phyloP scores from a whole-genome alignment of 2,329 filamentous ascomycete genomes.

The Tothia fuscella region DNA sequence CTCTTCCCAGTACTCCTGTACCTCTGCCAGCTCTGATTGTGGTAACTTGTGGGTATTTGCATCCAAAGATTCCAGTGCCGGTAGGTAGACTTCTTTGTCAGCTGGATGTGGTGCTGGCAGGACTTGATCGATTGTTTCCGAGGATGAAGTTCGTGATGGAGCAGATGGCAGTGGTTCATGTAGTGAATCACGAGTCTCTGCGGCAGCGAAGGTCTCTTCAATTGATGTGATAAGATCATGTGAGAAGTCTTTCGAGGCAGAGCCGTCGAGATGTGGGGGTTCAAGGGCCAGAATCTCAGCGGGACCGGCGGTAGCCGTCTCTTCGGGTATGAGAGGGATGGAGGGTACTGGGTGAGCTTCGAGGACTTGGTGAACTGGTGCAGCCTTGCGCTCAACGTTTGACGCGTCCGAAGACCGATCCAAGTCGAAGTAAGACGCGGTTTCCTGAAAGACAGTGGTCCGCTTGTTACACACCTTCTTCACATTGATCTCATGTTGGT shows the following conservation, averaged over 20 bases:
- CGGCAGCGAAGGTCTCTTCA: constrained; percentile 4
- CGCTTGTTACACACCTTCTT: constrained; percentile 6
- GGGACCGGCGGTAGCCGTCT: not conserved
- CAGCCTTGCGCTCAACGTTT: not conserved
- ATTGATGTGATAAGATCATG: constrained; percentile 2
- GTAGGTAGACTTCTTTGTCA: constrained; percentile 14
- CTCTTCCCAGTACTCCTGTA: constrained; percentile 58
- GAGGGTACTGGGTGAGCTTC: not conserved
- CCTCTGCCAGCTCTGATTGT: constrained; percentile 26
- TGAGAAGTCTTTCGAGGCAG: not conserved
- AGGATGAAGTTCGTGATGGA: constrained; percentile 1
- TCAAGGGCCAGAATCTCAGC: not conserved
- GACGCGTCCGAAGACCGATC: not conserved
- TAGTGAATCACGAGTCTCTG: not conserved
- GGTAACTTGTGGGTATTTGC: constrained; percentile 17
- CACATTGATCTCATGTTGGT: not conserved
- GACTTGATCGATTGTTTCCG: not conserved
- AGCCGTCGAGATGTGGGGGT: not conserved
- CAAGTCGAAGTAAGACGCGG: not conserved
- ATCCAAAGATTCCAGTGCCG: constrained; percentile 26
- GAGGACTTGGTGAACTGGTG: constrained; percentile 3
- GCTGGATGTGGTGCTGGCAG: not conserved
- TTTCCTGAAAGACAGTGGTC: constrained; percentile 11
- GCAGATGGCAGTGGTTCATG: constrained; percentile 3
- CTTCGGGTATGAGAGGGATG: not conserved